Percentiles rank a stretch among this genome's conserved stretches.
These are phyloP conservation scores for Pinus albicaulis DNA, from an alignment of 75 land plant genomes.

Conservation along the genomic window DNA sequence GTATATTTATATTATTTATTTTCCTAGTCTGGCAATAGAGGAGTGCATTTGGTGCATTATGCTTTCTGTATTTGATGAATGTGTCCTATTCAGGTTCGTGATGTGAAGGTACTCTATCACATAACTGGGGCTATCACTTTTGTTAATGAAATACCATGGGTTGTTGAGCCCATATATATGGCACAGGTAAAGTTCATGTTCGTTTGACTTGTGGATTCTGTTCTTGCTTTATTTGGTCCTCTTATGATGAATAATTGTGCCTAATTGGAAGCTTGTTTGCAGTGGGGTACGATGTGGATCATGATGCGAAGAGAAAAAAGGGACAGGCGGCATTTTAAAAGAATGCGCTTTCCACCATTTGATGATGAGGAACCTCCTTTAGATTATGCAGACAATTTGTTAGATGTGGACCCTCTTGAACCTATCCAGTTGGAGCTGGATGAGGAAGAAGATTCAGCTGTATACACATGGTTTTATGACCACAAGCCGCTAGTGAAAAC, in stretches of 20 bases:
- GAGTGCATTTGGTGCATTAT: neutral
- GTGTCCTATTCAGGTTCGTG: slow-evolving; percentile 61
- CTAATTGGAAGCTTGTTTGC: slow-evolving; percentile 16
- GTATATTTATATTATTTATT: neutral
- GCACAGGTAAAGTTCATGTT: slow-evolving; percentile 71
- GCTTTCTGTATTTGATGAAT: neutral
- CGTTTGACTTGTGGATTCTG: neutral
- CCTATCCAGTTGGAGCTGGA: slow-evolving; percentile 97
- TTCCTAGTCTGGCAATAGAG: neutral
- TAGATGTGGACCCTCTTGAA: slow-evolving; percentile 98
- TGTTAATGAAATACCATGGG: slow-evolving; percentile 99
- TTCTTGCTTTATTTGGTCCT: neutral
- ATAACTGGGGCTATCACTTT: slow-evolving; percentile 99
- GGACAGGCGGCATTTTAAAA: slow-evolving; percentile 93
- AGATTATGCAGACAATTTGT: slow-evolving; percentile 95
- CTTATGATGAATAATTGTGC: neutral
- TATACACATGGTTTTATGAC: slow-evolving; percentile 97
- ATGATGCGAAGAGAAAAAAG: slow-evolving; percentile 99
- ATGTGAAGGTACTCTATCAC: slow-evolving; percentile 92
- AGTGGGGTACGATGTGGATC: slow-evolving; percentile 99
- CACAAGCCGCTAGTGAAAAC: slow-evolving; percentile 98
- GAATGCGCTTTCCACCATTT: slow-evolving; percentile 99
- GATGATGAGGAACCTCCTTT: slow-evolving; percentile 99
- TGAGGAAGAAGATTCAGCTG: slow-evolving; percentile 99
- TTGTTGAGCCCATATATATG: slow-evolving; percentile 95